These are phyloP conservation scores for Pseudoperonospora humuli DNA, from an alignment of 352 stramenopile species.

Conservation along the genomic window DNA sequence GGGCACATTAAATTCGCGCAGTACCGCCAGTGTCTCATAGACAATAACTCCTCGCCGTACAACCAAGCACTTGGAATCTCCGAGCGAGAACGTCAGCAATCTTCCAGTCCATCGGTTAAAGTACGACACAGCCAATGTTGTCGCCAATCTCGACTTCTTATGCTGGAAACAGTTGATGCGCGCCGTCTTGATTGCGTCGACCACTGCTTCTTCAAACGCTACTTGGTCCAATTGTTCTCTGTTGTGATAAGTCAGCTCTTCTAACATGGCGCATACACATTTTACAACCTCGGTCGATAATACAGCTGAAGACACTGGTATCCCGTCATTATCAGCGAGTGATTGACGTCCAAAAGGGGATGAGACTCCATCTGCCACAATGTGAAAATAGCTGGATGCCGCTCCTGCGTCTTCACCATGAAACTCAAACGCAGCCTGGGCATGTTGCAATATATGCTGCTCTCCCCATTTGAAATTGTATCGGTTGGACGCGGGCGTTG, in stretches of 20 bases:
- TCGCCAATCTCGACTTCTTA: constrained; percentile 51
- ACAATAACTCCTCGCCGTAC: constrained; percentile 41
- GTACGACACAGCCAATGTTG: constrained; percentile 62
- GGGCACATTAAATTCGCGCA: constrained; percentile 77
- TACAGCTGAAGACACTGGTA: constrained; percentile 46
- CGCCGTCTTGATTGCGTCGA: constrained; percentile 47
- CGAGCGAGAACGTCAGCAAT: constrained; percentile 65
- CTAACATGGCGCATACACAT: constrained; percentile 33
- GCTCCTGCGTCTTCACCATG: constrained; percentile 72
- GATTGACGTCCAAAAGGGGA: constrained; percentile 44
- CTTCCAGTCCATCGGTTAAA: constrained; percentile 60
- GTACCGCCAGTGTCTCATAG: constrained; percentile 56
- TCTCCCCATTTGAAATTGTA: constrained; percentile 25
- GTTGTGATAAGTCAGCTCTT: constrained; percentile 54
- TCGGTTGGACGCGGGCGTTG: neutral
- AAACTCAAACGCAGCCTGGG: constrained; percentile 31
- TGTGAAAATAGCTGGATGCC: constrained; percentile 52
- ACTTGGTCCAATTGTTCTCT: constrained; percentile 26
- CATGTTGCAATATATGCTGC: constrained; percentile 34
- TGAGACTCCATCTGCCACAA: constrained; percentile 72
- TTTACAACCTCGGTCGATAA: constrained; percentile 50
- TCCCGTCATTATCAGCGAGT: constrained; percentile 12
- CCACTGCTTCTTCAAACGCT: constrained; percentile 41
- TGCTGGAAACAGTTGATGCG: constrained; percentile 51
- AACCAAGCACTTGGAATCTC: constrained; percentile 69